A percentile compares a stretch with the other conserved stretches of the same genome.
phyloP scores from a whole-genome alignment of 2,329 filamentous ascomycete species.

The Akanthomyces lecanii region DNA sequence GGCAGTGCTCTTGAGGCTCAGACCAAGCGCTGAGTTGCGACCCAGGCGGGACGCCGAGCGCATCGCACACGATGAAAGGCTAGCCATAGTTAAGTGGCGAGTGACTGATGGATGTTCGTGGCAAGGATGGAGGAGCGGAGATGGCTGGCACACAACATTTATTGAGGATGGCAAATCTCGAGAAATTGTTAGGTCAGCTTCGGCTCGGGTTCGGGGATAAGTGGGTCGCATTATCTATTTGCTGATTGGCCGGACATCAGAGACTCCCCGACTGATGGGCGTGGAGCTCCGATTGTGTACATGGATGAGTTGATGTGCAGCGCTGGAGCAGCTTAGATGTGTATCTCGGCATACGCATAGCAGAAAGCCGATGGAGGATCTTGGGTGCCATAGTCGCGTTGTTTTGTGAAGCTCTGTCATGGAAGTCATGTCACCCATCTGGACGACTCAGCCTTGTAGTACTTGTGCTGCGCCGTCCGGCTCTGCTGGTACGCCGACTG shows the following conservation, averaged over 20 bases:
- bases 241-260: slow-evolving; percentile 10
- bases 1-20: slow-evolving; percentile 28
- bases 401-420: background rate
- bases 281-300: background rate
- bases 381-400: background rate
- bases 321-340: background rate
- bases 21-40: slow-evolving; percentile 37
- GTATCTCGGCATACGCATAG: background rate
- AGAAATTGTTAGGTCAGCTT: slow-evolving; percentile 20
- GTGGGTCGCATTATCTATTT: slow-evolving; percentile 5
- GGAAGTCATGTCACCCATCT: too few species aligned
- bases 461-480: background rate
- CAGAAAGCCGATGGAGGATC: background rate
- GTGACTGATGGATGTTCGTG: slow-evolving; percentile 18
- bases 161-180: slow-evolving; percentile 16
- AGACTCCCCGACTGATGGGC: background rate
- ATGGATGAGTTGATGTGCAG: background rate
- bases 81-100: slow-evolving; percentile 49
- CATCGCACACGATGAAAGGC: slow-evolving; percentile 62
- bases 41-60: slow-evolving; percentile 68
- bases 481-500: background rate
- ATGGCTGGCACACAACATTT: slow-evolving; percentile 10
- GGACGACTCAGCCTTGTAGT: background rate
- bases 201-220: slow-evolving; percentile 19
- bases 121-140: slow-evolving; percentile 13